Conservation (phyloP, 2,329 filamentous ascomycete species). For the Fusarium sp. region DNA sequence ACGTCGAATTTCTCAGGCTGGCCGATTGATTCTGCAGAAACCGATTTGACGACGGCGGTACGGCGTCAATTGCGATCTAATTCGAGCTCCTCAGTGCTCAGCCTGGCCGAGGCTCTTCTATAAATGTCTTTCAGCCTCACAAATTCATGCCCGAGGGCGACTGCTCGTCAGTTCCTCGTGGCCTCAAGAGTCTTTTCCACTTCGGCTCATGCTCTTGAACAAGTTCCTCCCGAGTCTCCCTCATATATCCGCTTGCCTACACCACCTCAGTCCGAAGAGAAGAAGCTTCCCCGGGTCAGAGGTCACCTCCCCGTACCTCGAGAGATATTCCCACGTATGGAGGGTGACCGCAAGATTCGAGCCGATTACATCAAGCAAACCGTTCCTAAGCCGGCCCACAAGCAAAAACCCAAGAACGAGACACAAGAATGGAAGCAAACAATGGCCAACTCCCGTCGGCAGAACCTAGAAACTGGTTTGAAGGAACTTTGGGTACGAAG, state of each 20-base stretch:
- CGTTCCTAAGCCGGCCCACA: constrained; percentile 63
- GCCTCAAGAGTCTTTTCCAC: constrained; percentile 47
- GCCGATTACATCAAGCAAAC: constrained; percentile 68
- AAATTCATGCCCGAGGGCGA: constrained; percentile 39
- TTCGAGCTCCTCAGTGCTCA: constrained; percentile 14
- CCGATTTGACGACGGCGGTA: constrained; percentile 22
- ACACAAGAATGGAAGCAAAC: constrained; percentile 71
- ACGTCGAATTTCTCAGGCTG: constrained; percentile 38
- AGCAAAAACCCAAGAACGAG: constrained; percentile 48
- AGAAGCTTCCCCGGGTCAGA: constrained; percentile 63
- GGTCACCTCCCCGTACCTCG: constrained; percentile 87
- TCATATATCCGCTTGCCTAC: constrained; percentile 84
- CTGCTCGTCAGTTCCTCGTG: constrained; percentile 40
- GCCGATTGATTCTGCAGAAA: constrained; percentile 6
- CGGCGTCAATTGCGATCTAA: constrained; percentile 33
- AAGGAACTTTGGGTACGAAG: constrained; percentile 75
- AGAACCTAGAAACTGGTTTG: constrained; percentile 77
- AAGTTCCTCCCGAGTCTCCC: constrained; percentile 86
- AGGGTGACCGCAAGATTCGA: constrained; percentile 68
- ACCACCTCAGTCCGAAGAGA: constrained; percentile 74
- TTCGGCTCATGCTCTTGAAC: constrained; percentile 52
- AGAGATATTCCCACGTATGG: constrained; percentile 73
- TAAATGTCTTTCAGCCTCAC: constrained; percentile 44
- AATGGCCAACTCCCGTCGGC: constrained; percentile 76
- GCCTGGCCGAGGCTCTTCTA: constrained; percentile 8